These are phyloP conservation scores for Pulveroboletus sp. DNA, from an alignment of 768 basidiomycete species.

Conservation along the genomic window DNA sequence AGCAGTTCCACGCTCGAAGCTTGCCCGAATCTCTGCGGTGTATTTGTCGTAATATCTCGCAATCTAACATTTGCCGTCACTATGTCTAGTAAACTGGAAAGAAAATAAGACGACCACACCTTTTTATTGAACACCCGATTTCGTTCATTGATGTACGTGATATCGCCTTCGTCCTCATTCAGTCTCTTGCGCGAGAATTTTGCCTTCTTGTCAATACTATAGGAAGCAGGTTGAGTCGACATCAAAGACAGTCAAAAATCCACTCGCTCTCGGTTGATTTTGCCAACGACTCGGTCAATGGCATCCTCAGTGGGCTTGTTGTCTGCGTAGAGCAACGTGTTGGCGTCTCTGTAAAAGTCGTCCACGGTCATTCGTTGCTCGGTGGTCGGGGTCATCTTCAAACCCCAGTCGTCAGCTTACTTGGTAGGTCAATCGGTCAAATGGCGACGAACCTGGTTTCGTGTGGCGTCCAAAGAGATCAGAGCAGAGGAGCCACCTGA, in stretches of 20 bases:
- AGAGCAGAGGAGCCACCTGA: conserved; percentile 31
- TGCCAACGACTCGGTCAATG: conserved; percentile 84
- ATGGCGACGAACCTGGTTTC: conserved; percentile 35
- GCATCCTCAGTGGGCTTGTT: conserved; percentile 94
- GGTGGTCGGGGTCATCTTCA: conserved; percentile 47
- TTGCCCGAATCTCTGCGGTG: conserved; percentile 91
- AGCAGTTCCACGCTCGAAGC: conserved; percentile 96
- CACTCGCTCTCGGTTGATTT: conserved; percentile 91
- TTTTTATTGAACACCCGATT: conserved; percentile 99
- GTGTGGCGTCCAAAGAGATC: conserved; percentile 50
- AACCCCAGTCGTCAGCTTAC: conserved; percentile 8
- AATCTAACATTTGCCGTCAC: conserved; percentile 46
- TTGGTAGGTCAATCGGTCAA: not conserved
- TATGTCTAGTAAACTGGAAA: not conserved
- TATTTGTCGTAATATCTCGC: conserved; percentile 96
- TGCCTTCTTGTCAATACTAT: conserved; percentile 81
- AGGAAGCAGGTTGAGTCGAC: not conserved
- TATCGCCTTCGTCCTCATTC: conserved; percentile 92
- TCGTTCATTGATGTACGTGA: conserved; percentile 99
- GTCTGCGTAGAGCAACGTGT: conserved; percentile 89
- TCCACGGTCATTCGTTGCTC: conserved; percentile 70
- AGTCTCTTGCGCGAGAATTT: conserved; percentile 85
- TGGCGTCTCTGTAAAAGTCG: conserved; percentile 88
- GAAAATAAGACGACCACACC: conserved; percentile 36
- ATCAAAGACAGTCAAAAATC: not conserved